These are phyloP conservation scores for Phytophthora idaei DNA, from an alignment of 352 stramenopile species.

Conservation along the genomic window DNA sequence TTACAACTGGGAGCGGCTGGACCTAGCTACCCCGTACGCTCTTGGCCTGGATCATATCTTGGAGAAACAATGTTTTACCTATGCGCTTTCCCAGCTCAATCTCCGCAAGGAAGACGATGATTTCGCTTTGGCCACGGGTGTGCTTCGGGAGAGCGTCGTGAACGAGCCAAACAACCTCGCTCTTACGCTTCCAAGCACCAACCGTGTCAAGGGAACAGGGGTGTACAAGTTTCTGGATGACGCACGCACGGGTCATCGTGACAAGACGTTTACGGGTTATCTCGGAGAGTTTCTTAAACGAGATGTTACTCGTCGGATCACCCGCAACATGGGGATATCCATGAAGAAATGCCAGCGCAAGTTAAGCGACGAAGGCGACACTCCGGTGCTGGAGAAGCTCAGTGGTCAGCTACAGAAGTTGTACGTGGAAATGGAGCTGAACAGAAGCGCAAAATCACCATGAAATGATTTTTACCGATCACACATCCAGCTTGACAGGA, in stretches of 20 bases:
- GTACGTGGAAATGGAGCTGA: slow-evolving; percentile 29
- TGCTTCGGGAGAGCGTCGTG: slow-evolving; percentile 30
- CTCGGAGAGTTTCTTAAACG: slow-evolving; percentile 21
- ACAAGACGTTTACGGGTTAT: slow-evolving; percentile 29
- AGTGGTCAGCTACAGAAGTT: slow-evolving; percentile 29
- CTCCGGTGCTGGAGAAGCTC: slow-evolving; percentile 24
- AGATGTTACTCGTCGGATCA: slow-evolving; percentile 26
- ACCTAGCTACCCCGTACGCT: slow-evolving; percentile 17
- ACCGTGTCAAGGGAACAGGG: slow-evolving; percentile 40
- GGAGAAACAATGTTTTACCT: slow-evolving; percentile 46
- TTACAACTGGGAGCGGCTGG: slow-evolving; percentile 31
- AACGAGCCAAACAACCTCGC: slow-evolving; percentile 38
- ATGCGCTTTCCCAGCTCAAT: slow-evolving; percentile 18
- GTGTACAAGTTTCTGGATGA: slow-evolving; percentile 44
- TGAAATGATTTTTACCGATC: too few relatives aligned
- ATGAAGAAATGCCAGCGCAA: slow-evolving; percentile 29
- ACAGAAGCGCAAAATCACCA: not conserved
- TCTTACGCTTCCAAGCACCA: slow-evolving; percentile 36
- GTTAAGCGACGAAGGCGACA: slow-evolving; percentile 32
- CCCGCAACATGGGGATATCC: slow-evolving; percentile 27
- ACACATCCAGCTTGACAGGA: slow-evolving; percentile 1
- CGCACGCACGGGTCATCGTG: slow-evolving; percentile 29
- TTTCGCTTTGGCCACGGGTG: slow-evolving; percentile 1
- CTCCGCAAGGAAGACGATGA: slow-evolving; percentile 15
- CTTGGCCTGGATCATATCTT: slow-evolving; percentile 45